Evolutionary conservation across 306 rosid species (phyloP).

Genomic region (Corylus avellana): DNA sequence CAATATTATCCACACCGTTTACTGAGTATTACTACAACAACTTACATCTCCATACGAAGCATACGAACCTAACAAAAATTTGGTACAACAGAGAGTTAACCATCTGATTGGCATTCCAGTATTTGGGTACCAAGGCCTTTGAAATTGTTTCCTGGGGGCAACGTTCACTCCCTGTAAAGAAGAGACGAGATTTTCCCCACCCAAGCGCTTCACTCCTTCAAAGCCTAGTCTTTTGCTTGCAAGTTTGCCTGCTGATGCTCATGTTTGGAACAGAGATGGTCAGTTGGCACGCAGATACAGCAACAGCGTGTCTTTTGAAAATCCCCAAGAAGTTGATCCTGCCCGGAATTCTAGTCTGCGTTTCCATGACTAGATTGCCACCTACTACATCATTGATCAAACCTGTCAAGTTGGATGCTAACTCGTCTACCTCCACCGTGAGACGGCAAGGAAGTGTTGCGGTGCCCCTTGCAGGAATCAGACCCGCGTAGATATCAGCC

Average conservation of each 20-base stretch:
- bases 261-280: conserved; percentile 33
- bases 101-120: not conserved
- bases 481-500: conserved; percentile 43
- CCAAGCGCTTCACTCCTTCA: conserved; percentile 27
- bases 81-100: not conserved
- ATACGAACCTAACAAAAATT: not conserved
- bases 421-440: conserved; percentile 43
- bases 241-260: conserved; percentile 48
- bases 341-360: conserved; percentile 52
- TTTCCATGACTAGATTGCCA: conserved; percentile 43
- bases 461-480: conserved; percentile 51
- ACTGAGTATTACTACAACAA: not conserved
- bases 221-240: conserved; percentile 51
- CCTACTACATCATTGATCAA: conserved; percentile 40
- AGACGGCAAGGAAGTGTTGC: conserved; percentile 37
- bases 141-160: not conserved
- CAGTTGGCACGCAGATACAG: conserved; percentile 50
- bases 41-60: not conserved
- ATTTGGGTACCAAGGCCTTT: not conserved
- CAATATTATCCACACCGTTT: not conserved
- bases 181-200: not conserved
- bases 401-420: conserved; percentile 29
- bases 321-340: conserved; percentile 52
- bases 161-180: not conserved
- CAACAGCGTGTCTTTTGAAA: conserved; percentile 51